phyloP scores from a whole-genome alignment of 2,329 filamentous ascomycete species.

The Plectosphaerella cucumerina region DNA sequence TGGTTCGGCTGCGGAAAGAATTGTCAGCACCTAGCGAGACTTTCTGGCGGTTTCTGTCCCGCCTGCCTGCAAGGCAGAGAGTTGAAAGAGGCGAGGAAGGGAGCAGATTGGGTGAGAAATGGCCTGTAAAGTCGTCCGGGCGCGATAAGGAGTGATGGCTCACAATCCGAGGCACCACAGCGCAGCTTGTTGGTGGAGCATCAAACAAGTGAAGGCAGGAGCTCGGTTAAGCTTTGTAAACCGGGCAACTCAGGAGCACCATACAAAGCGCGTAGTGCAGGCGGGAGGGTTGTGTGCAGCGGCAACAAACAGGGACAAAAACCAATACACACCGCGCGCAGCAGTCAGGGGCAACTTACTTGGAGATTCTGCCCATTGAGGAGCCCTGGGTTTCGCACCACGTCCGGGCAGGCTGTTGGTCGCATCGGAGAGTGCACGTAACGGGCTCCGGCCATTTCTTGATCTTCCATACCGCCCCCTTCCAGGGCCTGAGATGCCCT shows the following conservation, averaged over 20 bases:
- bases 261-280: background rate
- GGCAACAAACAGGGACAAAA: background rate
- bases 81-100: conserved; percentile 3
- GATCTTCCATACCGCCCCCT: conserved; percentile 76
- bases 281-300: too few relatives aligned
- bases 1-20: conserved; percentile 36
- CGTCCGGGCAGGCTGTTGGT: conserved; percentile 52
- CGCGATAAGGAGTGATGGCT: too few relatives aligned
- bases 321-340: background rate
- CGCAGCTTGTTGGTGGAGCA: background rate
- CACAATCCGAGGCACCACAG: background rate
- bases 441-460: conserved; percentile 56
- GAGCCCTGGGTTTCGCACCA: conserved; percentile 38
- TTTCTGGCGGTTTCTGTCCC: too few relatives aligned
- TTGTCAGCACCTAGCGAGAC: conserved; percentile 12
- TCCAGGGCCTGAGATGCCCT: conserved; percentile 73
- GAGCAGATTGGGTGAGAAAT: too few relatives aligned
- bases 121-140: too few relatives aligned
- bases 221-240: background rate
- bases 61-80: background rate
- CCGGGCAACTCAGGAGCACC: background rate
- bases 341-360: conserved; percentile 31
- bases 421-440: conserved; percentile 56
- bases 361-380: conserved; percentile 38
- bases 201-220: background rate